These are phyloP conservation scores for Camillea tinctor DNA, from an alignment of 2,329 filamentous ascomycete species.

Conservation along the genomic window DNA sequence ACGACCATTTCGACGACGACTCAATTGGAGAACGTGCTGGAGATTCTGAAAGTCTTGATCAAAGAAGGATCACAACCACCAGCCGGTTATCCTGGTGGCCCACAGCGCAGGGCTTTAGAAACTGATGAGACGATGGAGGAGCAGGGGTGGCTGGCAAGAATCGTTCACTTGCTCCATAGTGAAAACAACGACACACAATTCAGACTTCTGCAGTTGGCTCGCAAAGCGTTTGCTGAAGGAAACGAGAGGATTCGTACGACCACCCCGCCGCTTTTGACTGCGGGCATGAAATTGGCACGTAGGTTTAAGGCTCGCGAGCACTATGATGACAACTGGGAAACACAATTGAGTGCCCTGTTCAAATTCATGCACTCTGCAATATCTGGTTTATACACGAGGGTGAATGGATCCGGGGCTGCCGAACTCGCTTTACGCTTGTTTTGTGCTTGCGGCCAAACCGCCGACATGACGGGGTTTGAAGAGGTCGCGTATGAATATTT, in stretches of 20 bases:
- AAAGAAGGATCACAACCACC: conserved; percentile 85
- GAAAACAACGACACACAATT: conserved; percentile 92
- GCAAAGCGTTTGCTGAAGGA: conserved; percentile 84
- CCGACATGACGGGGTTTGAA: conserved; percentile 87
- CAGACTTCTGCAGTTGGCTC: conserved; percentile 83
- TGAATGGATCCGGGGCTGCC: conserved; percentile 72
- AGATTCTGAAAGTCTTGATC: conserved; percentile 86
- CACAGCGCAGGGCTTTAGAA: conserved; percentile 73
- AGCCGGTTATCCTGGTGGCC: conserved; percentile 79
- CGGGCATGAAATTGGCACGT: conserved; percentile 83
- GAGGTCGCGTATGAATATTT: conserved; percentile 98
- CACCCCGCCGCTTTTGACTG: conserved; percentile 86
- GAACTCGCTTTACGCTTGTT: conserved; percentile 89
- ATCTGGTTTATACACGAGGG: conserved; percentile 82
- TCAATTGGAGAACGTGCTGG: conserved; percentile 84
- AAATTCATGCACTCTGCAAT: conserved; percentile 93
- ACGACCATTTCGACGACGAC: conserved; percentile 75
- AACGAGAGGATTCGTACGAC: conserved; percentile 96
- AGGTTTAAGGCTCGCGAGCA: conserved; percentile 90
- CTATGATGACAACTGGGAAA: conserved; percentile 64
- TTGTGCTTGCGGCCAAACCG: conserved; percentile 86
- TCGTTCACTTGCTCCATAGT: conserved; percentile 83
- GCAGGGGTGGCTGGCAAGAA: conserved; percentile 92
- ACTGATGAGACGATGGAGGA: conserved; percentile 98
- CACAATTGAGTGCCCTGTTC: conserved; percentile 73